Evolutionary conservation across 768 basidiomycete species (phyloP), one percentile per base, ranked within the genome.

Genomic region (Tylopilus felleus): DNA sequence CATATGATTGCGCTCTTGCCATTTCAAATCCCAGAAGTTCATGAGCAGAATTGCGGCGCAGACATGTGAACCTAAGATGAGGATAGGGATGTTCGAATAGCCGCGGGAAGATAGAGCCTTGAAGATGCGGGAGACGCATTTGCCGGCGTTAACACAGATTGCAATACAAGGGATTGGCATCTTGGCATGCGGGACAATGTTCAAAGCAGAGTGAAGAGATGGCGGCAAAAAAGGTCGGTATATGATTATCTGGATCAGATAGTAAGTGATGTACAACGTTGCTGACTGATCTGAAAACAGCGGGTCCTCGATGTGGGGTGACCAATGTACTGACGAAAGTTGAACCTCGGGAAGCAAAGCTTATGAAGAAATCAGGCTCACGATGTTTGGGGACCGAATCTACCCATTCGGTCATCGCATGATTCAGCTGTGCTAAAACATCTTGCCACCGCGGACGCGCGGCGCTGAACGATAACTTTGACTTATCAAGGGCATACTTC

Each of bases 401-500:
- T 12, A 80, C 69, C 89, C 90, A 94, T 53, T 85, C 80, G 54
- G 83, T 82, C 61, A 93, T 75, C 0, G 84, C 84, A 7, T 77
- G 75, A 61, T 86, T 86, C 31, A 93, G 73, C 52, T 88, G 84
- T 16, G 80, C 75, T 16, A 91, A 74, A 28, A 87, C 79, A 41
- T 83, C 76, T 45, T 78, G 78, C 76, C 80, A 82, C 52, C 78
- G 75, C 52, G 75, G 71, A 27, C 78, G 76, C 40, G 80, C 76
- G 54, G 80, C 71, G 33, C 81, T 83, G 23, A 77, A 67, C 35
- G 81, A 71, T 17, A 81, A 68, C 59, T 83, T 82, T 21, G 80
- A 75, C 66, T 81, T 84, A 70, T 89, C 82, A 57, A 89, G 80
- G 9, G 84, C 81, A 73, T 93, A 92, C 88, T 62, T n/a, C n/a